Evolutionary conservation across 805 yeast genomes (phyloP), one percentile per base, ranked within the genome.

Genomic region (Torulaspora gathmanii): DNA sequence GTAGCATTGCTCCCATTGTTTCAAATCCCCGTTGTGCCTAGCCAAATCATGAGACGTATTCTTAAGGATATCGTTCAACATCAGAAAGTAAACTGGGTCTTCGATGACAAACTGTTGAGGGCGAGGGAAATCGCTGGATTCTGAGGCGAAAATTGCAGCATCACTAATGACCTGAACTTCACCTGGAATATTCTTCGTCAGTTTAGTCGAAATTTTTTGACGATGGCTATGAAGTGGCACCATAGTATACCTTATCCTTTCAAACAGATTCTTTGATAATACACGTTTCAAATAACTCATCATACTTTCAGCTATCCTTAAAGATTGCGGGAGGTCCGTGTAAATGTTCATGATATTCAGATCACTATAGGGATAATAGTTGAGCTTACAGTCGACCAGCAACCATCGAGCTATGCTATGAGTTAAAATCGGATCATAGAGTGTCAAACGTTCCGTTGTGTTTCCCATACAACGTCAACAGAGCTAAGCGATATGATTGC

Each of bases 371-470:
- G 90, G 91, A 54, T 79, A 83, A 33, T 75, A 68, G 51, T 82
- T 81, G 53, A 80, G 67, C 62, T 81, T 80, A 60, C 83, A 85
- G 60, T 85, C 82, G 7, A 80, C 82, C 44, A 87, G 65, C 15
- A 90, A 67, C 65, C 87, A 85, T 44, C 90, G 70, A 0, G 96
- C 96, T 45, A 91, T 68, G 35, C 61, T 55, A 17, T 51, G 56
- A 10, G 57, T 53, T 36, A 55, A 30, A 13, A 52, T 33, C 2
- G 57, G 55, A n/a, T 55, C 55, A 33, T 48, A 47, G 10, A 45
- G 35, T 23, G 37, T 25, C 23, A 51, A 25, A 20, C 44, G 35
- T 16, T 52, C 47, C 13, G 30, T 38, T 8, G 33, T 19, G 31
- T 28, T 12, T 8, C 31, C 31, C 31, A 28, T 12, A 28, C 31